Evolutionary conservation across 345 rosid genomes (phyloP).

Genomic region (Chamaenerion angustifolium): DNA sequence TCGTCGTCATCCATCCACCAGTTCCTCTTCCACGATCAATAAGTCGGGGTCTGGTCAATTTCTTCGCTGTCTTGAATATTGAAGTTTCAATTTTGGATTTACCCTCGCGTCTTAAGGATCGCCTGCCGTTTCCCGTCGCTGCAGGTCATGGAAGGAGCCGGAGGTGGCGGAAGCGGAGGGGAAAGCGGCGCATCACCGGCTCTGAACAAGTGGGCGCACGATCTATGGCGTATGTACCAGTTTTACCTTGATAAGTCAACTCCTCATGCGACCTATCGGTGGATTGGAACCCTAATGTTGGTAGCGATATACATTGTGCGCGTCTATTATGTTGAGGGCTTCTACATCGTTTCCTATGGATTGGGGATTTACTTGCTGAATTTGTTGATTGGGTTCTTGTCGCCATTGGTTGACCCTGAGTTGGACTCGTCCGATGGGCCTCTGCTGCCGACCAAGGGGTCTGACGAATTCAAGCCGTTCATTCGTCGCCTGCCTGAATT

Average conservation of each 20-base stretch:
- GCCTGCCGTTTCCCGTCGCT: background rate
- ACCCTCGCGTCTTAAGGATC: background rate
- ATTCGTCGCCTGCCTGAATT: slow-evolving; percentile 94
- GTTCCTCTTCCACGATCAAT: too few relatives aligned
- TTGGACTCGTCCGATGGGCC: slow-evolving; percentile 66
- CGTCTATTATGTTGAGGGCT: slow-evolving; percentile 68
- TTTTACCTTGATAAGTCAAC: slow-evolving; percentile 82
- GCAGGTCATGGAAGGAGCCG: slow-evolving; percentile 57
- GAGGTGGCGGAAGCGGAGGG: slow-evolving; percentile 43
- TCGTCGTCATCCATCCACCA: too few relatives aligned
- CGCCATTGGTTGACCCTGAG: slow-evolving; percentile 91
- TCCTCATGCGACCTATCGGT: slow-evolving; percentile 65
- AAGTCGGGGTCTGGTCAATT: background rate
- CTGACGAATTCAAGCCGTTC: slow-evolving; percentile 95
- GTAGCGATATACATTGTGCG: slow-evolving; percentile 45
- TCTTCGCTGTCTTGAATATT: background rate
- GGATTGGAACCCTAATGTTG: slow-evolving; percentile 62
- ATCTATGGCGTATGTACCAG: slow-evolving; percentile 73
- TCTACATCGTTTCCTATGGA: slow-evolving; percentile 77
- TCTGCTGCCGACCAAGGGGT: slow-evolving; percentile 74
- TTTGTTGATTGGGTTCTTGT: slow-evolving; percentile 83
- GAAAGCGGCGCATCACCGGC: slow-evolving; percentile 44
- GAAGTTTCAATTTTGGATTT: background rate
- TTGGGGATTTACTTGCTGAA: slow-evolving; percentile 84
- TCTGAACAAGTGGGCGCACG: slow-evolving; percentile 48